A percentile compares a stretch with the other conserved stretches of the same genome.
These are phyloP conservation scores for Xerocomus brunneocitrinus DNA, from an alignment of 768 basidiomycete genomes.

Conservation along the genomic window DNA sequence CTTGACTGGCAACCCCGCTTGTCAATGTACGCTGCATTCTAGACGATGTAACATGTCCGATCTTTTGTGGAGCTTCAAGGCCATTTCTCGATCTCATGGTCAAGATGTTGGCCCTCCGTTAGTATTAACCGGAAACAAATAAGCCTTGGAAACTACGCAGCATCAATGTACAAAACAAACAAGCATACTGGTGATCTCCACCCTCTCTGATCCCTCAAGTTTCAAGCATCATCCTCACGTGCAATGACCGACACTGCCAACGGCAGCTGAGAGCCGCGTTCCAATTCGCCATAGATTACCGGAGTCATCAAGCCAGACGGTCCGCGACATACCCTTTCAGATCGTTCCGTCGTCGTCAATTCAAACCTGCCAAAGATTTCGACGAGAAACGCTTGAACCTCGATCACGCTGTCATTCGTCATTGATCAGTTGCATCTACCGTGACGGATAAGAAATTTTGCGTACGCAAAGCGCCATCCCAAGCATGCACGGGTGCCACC, in stretches of 20 bases:
- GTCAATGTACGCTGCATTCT: too few relatives aligned
- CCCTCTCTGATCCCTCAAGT: background rate
- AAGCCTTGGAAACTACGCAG: too few relatives aligned
- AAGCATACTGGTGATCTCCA: too few relatives aligned
- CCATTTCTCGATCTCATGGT: too few relatives aligned
- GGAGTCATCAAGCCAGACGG: slow-evolving; percentile 32
- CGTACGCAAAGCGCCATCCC: slow-evolving; percentile 33
- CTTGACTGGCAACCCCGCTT: too few relatives aligned
- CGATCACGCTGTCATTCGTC: slow-evolving; percentile 33
- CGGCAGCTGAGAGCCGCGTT: slow-evolving; percentile 31
- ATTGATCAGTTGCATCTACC: background rate
- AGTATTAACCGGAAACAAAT: too few relatives aligned
- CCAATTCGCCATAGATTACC: slow-evolving; percentile 31
- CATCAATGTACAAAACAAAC: too few relatives aligned
- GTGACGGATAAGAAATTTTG: background rate
- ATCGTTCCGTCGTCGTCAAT: slow-evolving; percentile 34
- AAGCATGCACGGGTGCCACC: slow-evolving; percentile 23
- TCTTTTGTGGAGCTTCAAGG: too few relatives aligned
- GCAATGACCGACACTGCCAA: slow-evolving; percentile 23
- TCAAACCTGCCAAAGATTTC: slow-evolving; percentile 53
- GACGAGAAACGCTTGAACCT: slow-evolving; percentile 57
- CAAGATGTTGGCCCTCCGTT: too few relatives aligned
- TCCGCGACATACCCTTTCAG: slow-evolving; percentile 27
- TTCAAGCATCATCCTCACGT: background rate
- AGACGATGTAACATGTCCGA: too few relatives aligned